Evolutionary conservation across 305 asterid genomes (phyloP).

Genomic region (Caryopteris hybrid): DNA sequence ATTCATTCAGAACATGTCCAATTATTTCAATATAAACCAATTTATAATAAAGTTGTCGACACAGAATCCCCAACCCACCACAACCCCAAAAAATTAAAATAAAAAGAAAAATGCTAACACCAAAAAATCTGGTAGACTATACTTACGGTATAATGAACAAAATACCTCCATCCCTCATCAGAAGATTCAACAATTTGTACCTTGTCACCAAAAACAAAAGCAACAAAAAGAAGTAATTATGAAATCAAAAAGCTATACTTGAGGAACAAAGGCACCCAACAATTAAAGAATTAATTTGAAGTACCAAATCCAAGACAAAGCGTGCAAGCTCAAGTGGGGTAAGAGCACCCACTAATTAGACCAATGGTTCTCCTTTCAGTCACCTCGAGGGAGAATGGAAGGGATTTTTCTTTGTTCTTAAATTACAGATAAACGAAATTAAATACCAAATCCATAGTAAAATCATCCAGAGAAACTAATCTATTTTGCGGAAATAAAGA

Average conservation of each 20-base stretch:
- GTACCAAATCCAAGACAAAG: background rate
- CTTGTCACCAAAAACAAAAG: conserved; percentile 36
- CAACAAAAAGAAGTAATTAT: conserved; percentile 9
- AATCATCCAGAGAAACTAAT: background rate
- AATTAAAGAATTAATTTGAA: background rate
- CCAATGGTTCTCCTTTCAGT: too few relatives aligned
- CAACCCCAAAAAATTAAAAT: too few relatives aligned
- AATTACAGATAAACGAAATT: too few relatives aligned
- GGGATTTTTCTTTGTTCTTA: too few relatives aligned
- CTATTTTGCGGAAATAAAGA: background rate
- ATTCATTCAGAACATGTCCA: background rate
- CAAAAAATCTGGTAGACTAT: background rate
- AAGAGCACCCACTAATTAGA: too few relatives aligned
- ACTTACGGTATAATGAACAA: conserved; percentile 74
- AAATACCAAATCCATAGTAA: too few relatives aligned
- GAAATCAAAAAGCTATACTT: conserved; percentile 4
- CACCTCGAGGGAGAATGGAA: too few relatives aligned
- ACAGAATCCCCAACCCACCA: background rate
- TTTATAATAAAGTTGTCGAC: background rate
- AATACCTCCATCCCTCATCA: conserved; percentile 48
- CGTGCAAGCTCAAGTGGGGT: too few relatives aligned
- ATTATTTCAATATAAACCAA: background rate
- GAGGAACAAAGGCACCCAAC: conserved; percentile 4
- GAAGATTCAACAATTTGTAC: conserved; percentile 38
- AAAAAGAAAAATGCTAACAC: background rate